A percentile compares a stretch with the other conserved stretches of the same genome.
These are phyloP conservation scores for Chenopodium formosanum DNA, from an alignment of 148 eudicot genomes.

Conservation along the genomic window DNA sequence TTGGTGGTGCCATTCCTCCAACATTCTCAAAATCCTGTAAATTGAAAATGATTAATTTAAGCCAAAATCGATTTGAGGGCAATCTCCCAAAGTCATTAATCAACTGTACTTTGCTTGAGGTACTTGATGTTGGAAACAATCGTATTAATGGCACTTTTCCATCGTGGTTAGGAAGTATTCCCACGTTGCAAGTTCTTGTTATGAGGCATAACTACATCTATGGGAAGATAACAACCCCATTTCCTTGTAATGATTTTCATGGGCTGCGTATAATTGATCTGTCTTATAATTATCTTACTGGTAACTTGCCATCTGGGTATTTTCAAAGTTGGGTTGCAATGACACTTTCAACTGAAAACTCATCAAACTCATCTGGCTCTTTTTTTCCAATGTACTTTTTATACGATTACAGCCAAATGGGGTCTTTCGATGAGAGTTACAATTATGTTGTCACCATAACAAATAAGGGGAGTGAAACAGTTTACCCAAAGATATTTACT, in stretches of 20 bases:
- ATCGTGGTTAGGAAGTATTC: conserved; percentile 35
- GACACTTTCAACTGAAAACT: too few relatives aligned
- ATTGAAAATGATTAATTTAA: conserved; percentile 22
- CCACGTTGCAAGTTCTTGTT: conserved; percentile 16
- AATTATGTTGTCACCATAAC: conserved; percentile 27
- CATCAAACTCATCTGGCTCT: too few relatives aligned
- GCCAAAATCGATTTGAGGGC: conserved; percentile 21
- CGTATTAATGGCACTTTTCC: conserved; percentile 40
- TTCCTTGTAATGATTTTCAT: too few relatives aligned
- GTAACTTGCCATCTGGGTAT: too few relatives aligned
- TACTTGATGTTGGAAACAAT: conserved; percentile 35
- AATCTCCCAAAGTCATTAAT: conserved; percentile 26
- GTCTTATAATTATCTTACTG: too few relatives aligned
- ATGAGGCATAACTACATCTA: too few relatives aligned
- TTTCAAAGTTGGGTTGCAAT: too few relatives aligned
- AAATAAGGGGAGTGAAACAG: conserved; percentile 30
- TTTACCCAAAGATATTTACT: not conserved
- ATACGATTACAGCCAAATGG: too few relatives aligned
- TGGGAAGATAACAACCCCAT: too few relatives aligned
- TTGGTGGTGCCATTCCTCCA: conserved; percentile 19
- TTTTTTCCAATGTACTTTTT: too few relatives aligned
- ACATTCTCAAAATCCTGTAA: not conserved
- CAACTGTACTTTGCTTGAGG: conserved; percentile 24
- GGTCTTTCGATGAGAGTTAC: not conserved
- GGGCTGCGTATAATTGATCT: too few relatives aligned